Percentiles rank a stretch among this genome's conserved stretches.
These are phyloP conservation scores for Pisolithus microcarpus DNA, from an alignment of 768 basidiomycete genomes.

Conservation along the genomic window DNA sequence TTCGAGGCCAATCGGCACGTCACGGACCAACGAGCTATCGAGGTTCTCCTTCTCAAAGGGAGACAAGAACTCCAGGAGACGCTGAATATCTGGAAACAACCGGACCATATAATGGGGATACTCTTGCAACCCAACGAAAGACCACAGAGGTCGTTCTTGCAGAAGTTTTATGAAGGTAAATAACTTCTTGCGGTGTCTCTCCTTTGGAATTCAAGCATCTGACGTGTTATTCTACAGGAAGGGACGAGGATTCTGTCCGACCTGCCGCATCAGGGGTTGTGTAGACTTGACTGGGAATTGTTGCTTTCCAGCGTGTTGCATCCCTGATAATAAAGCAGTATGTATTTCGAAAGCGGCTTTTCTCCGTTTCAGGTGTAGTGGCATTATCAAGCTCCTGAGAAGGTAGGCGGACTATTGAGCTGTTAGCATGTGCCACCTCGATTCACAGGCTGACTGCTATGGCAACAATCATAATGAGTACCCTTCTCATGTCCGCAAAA, in stretches of 20 bases:
- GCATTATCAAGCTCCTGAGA: too few species aligned
- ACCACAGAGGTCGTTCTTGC: constrained; percentile 56
- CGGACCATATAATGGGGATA: constrained; percentile 70
- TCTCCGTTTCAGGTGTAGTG: too few species aligned
- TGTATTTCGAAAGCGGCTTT: too few species aligned
- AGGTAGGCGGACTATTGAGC: too few species aligned
- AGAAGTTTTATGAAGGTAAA: constrained; percentile 81
- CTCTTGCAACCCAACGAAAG: constrained; percentile 46
- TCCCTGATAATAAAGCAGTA: too few species aligned
- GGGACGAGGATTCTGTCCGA: constrained; percentile 64
- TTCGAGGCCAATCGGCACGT: constrained; percentile 85
- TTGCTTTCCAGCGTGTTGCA: too few species aligned
- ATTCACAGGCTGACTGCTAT: too few species aligned
- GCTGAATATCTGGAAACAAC: constrained; percentile 90
- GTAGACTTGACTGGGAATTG: constrained; percentile 5
- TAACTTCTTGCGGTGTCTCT: constrained; percentile 8
- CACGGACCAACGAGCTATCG: constrained; percentile 74
- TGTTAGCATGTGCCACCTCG: too few species aligned
- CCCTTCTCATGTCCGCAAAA: too few species aligned
- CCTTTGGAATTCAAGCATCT: constrained; percentile 1
- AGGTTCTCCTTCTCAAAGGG: constrained; percentile 79
- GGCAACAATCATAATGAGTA: too few species aligned
- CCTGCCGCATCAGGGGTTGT: constrained; percentile 54
- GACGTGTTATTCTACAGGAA: constrained; percentile 37
- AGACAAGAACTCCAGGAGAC: constrained; percentile 90